Percentiles rank a stretch among this genome's conserved stretches.
These are phyloP conservation scores for Hansenula lynferdii DNA, from an alignment of 1,139 yeast genomes.

Conservation along the genomic window DNA sequence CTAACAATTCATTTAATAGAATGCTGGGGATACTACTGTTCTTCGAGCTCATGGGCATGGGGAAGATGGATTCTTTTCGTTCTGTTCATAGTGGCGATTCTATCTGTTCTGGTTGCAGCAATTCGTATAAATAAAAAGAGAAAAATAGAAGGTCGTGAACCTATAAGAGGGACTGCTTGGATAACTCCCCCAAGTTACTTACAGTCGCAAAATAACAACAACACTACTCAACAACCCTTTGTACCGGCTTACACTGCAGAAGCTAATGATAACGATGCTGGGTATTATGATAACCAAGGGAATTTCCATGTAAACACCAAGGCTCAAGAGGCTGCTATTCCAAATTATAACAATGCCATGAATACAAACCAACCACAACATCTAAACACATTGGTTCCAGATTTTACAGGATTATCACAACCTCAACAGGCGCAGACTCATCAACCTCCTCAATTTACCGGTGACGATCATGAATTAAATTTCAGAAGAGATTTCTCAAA, in stretches of 20 bases:
- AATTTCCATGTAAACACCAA: conserved; percentile 34
- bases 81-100: conserved; percentile 38
- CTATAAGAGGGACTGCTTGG: conserved; percentile 85
- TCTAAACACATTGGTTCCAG: conserved; percentile 17
- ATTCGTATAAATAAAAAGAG: conserved; percentile 59
- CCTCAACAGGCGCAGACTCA: too few relatives aligned
- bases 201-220: conserved; percentile 39
- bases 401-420: conserved; percentile 15
- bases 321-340: conserved; percentile 10
- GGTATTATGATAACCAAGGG: conserved; percentile 74
- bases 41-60: conserved; percentile 19
- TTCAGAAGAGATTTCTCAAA: conserved; percentile 20
- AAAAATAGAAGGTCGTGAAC: conserved; percentile 55
- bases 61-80: conserved; percentile 47
- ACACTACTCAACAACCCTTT: conserved; percentile 33
- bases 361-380: conserved; percentile 5
- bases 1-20: too few relatives aligned
- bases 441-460: conserved; percentile 8
- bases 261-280: conserved; percentile 69
- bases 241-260: conserved; percentile 68
- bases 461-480: conserved; percentile 6
- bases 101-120: conserved; percentile 45
- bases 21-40: conserved; percentile 14
- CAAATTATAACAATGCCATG: too few relatives aligned
- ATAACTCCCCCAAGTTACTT: conserved; percentile 85